Percentiles rank a stretch among this genome's conserved stretches.
phyloP scores from a whole-genome alignment of 768 basidiomycete genomes.

The Clathrus columnatus region DNA sequence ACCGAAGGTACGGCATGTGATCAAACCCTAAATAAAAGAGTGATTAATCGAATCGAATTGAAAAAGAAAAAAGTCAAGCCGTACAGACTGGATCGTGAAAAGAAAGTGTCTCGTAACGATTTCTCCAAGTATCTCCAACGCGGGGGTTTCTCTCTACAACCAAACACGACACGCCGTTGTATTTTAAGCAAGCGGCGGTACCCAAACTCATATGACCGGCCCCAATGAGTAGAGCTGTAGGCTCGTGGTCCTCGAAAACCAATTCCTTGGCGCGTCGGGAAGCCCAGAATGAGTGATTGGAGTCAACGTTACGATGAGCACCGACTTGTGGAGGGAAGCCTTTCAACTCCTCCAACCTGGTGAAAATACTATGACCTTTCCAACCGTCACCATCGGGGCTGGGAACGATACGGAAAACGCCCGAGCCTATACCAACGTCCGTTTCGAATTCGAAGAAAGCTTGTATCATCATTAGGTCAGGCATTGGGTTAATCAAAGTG shows the following conservation, averaged over 20 bases:
- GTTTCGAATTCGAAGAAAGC: constrained; percentile 45
- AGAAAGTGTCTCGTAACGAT: constrained; percentile 49
- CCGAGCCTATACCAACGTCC: constrained; percentile 37
- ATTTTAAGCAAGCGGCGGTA: constrained; percentile 56
- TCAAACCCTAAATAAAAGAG: constrained; percentile 37
- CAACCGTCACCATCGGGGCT: constrained; percentile 32
- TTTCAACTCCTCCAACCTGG: constrained; percentile 42
- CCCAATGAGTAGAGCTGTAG: constrained; percentile 46
- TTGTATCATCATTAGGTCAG: constrained; percentile 49
- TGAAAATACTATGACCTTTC: constrained; percentile 42
- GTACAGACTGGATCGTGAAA: constrained; percentile 44
- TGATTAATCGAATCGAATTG: neutral
- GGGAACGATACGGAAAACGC: constrained; percentile 48
- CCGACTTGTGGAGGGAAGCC: constrained; percentile 43
- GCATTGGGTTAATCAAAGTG: constrained; percentile 15
- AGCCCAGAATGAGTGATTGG: constrained; percentile 35
- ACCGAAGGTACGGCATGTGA: constrained; percentile 57
- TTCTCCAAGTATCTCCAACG: constrained; percentile 52
- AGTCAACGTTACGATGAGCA: constrained; percentile 25
- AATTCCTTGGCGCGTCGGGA: constrained; percentile 27
- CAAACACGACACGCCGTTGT: constrained; percentile 40
- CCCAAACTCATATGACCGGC: constrained; percentile 63
- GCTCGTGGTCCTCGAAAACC: constrained; percentile 36
- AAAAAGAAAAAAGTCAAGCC: constrained; percentile 10
- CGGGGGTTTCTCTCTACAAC: constrained; percentile 47